These are phyloP conservation scores for Solanum piurae DNA, from an alignment of 257 asterid genomes.

Conservation along the genomic window DNA sequence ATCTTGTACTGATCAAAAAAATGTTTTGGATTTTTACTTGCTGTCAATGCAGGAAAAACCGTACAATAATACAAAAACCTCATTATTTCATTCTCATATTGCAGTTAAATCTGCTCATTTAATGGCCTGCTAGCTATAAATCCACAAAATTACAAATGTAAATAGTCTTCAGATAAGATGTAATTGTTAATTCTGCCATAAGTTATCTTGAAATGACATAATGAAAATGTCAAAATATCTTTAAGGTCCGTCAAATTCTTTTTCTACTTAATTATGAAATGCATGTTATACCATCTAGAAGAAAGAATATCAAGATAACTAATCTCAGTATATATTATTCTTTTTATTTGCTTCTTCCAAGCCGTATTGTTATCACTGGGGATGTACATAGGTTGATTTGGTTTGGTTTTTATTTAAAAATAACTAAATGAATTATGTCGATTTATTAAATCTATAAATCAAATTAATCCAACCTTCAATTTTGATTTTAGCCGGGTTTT, in stretches of 20 bases:
- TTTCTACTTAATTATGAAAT: not conserved
- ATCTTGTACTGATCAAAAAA: not conserved
- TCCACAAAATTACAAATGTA: not conserved
- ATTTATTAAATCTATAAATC: not conserved
- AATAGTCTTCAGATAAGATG: no score
- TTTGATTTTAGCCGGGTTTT: no score
- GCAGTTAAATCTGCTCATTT: not conserved
- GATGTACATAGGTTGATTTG: no score
- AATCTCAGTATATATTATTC: no score
- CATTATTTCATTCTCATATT: not conserved
- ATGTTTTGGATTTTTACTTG: constrained; percentile 1
- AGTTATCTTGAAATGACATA: not conserved
- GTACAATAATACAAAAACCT: constrained; percentile 2
- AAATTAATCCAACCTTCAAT: no score
- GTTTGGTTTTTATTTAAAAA: no score
- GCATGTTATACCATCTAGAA: not conserved
- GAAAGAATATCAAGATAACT: not conserved
- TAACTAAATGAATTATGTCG: not conserved
- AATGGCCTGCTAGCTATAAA: not conserved
- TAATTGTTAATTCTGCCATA: no score
- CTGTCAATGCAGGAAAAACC: constrained; percentile 5
- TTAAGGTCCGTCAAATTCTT: not conserved
- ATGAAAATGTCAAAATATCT: not conserved
- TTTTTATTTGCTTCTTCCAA: not conserved
- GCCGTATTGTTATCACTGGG: not conserved